phyloP scores from a whole-genome alignment of 257 asterid genomes.

The Nicotiana noctiflora region DNA sequence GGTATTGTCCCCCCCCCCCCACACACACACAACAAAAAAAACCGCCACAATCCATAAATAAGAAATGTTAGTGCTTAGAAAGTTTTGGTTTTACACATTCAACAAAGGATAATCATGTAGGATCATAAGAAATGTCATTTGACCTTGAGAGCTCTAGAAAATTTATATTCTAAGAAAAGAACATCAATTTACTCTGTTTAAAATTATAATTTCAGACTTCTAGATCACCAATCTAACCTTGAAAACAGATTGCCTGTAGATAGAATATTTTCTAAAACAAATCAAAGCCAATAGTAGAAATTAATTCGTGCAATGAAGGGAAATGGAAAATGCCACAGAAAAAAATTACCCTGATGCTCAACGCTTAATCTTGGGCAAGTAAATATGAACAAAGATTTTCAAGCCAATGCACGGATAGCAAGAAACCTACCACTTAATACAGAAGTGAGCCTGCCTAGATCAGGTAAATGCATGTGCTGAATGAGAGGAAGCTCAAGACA shows the following conservation, averaged over 20 bases:
- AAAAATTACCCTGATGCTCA: not conserved
- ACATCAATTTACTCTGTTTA: not conserved
- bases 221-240: not conserved
- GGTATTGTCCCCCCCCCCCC: too few relatives aligned
- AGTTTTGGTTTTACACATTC: too few relatives aligned
- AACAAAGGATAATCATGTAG: too few relatives aligned
- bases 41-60: not conserved
- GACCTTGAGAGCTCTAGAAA: not conserved
- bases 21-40: too few relatives aligned
- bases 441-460: constrained; percentile 44
- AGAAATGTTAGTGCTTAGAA: not conserved
- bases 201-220: not conserved
- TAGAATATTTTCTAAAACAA: not conserved
- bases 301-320: not conserved
- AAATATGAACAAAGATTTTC: not conserved
- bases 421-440: constrained; percentile 41
- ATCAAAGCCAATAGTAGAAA: not conserved
- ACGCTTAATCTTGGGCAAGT: not conserved
- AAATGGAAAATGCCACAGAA: not conserved
- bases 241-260: not conserved
- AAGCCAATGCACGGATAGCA: not conserved
- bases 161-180: not conserved
- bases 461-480: constrained; percentile 61
- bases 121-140: not conserved
- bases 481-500: constrained; percentile 84